Percentiles rank a stretch among this genome's conserved stretches.
Conservation (phyloP, 2,329 filamentous ascomycete species). For the Calonectria hongkongensis region DNA sequence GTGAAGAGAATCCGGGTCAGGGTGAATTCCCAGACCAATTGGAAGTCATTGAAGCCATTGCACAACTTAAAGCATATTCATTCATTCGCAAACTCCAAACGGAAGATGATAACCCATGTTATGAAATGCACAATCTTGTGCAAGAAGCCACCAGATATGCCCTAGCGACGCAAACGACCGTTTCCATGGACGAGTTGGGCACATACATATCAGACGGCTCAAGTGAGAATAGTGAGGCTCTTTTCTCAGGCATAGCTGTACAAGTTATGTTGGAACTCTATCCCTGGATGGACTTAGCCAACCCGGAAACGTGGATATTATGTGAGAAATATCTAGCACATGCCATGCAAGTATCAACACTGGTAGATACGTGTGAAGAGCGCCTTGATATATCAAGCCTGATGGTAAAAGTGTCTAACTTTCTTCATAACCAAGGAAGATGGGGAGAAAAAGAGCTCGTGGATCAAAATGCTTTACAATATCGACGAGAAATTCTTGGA, state of each 20-base stretch:
- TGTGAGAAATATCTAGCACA: constrained; percentile 57
- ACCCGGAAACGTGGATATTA: neutral
- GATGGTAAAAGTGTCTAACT: constrained; percentile 46
- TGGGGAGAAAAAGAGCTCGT: neutral
- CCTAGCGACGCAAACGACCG: constrained; percentile 28
- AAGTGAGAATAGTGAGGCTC: constrained; percentile 24
- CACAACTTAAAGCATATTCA: constrained; percentile 58
- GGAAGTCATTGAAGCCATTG: constrained; percentile 45
- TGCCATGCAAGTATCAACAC: constrained; percentile 50
- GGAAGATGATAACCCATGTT: constrained; percentile 17
- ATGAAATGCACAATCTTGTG: constrained; percentile 59
- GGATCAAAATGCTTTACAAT: neutral
- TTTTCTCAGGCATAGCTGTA: constrained; percentile 50
- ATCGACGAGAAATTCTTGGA: constrained; percentile 3
- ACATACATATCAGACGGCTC: neutral
- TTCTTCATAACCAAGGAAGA: constrained; percentile 50
- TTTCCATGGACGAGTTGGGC: too few species aligned
- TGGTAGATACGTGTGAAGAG: constrained; percentile 48
- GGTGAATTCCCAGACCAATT: neutral
- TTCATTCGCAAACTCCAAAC: constrained; percentile 52
- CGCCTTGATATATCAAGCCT: constrained; percentile 36
- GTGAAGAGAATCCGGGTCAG: neutral
- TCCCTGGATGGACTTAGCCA: constrained; percentile 43
- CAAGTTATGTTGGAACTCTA: constrained; percentile 41
- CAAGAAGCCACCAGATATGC: constrained; percentile 54